These are phyloP conservation scores for Hysterium pulicare DNA, from an alignment of 2,329 filamentous ascomycete genomes.

Conservation along the genomic window DNA sequence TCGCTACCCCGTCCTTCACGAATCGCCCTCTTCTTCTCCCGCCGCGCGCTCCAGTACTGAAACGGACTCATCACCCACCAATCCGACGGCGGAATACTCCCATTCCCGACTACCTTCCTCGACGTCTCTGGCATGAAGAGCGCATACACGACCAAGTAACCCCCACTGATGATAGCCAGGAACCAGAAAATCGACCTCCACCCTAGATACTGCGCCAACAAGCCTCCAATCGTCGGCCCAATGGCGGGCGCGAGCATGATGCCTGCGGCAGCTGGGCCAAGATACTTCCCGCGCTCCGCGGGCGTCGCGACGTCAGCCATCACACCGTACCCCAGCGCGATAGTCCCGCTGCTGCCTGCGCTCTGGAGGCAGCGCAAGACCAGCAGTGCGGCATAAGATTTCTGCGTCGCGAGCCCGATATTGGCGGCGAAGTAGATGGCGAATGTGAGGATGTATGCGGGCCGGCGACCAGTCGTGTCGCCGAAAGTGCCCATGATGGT, in stretches of 20 bases:
- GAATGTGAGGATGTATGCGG: conserved; percentile 40
- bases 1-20: conserved; percentile 9
- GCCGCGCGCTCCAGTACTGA: too few species aligned
- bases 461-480: conserved; percentile 46
- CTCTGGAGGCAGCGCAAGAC: conserved; percentile 62
- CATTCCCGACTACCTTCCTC: conserved; percentile 41
- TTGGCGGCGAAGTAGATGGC: conserved; percentile 32
- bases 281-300: conserved; percentile 66
- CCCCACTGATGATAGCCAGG: conserved; percentile 28
- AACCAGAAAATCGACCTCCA: conserved; percentile 27
- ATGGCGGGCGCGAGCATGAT: conserved; percentile 5
- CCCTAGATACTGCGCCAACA: conserved; percentile 19
- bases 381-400: conserved; percentile 47
- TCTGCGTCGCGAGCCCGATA: conserved; percentile 32
- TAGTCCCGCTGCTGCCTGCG: conserved; percentile 62
- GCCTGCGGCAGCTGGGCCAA: conserved; percentile 61
- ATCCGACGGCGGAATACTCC: conserved; percentile 5
- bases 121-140: conserved; percentile 38
- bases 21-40: conserved; percentile 7
- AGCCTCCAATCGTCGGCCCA: conserved; percentile 18
- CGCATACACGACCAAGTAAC: too few species aligned
- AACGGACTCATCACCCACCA: conserved; percentile 5
- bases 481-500: conserved; percentile 47
- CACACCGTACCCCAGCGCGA: conserved; percentile 67
- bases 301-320: conserved; percentile 66